Evolutionary conservation across 805 yeast genomes (phyloP).

Genomic region (Metschnikowia koreensis): DNA sequence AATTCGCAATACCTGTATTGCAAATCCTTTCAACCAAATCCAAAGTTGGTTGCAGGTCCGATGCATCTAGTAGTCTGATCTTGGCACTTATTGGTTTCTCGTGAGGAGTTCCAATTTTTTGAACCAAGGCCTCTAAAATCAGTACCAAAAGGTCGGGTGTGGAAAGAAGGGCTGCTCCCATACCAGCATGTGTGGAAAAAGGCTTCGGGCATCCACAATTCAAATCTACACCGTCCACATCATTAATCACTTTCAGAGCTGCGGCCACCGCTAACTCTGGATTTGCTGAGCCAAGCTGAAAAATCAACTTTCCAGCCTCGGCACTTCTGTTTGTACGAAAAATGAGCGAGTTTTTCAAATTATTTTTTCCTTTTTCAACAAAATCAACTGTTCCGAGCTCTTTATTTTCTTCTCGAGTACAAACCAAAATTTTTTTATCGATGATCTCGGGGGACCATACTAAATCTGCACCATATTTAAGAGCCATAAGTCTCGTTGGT

Average conservation of each 20-base stretch:
- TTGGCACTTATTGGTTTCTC: slow-evolving; percentile 86
- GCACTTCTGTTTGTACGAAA: slow-evolving; percentile 68
- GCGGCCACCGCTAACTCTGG: slow-evolving; percentile 87
- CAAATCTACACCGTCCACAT: slow-evolving; percentile 90
- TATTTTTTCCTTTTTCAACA: slow-evolving; percentile 26
- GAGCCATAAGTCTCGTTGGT: slow-evolving; percentile 79
- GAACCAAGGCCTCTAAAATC: slow-evolving; percentile 67
- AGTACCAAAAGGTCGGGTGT: slow-evolving; percentile 78
- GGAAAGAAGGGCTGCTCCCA: slow-evolving; percentile 90
- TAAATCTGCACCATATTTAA: slow-evolving; percentile 85
- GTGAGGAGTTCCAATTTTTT: slow-evolving; percentile 74
- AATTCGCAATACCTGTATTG: slow-evolving; percentile 76
- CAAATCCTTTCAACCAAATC: slow-evolving; percentile 50
- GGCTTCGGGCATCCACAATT: slow-evolving; percentile 98
- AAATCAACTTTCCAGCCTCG: slow-evolving; percentile 69
- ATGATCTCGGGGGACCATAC: slow-evolving; percentile 95
- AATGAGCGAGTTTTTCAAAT: slow-evolving; percentile 46
- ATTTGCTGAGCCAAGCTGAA: slow-evolving; percentile 87
- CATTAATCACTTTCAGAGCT: slow-evolving; percentile 73
- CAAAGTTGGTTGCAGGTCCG: slow-evolving; percentile 52
- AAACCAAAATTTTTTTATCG: slow-evolving; percentile 76
- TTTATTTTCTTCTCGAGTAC: slow-evolving; percentile 61
- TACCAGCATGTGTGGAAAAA: slow-evolving; percentile 89
- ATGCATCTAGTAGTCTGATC: slow-evolving; percentile 71
- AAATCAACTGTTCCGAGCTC: slow-evolving; percentile 61